Evolutionary conservation across 257 asterid genomes (phyloP), one percentile per base, ranked within the genome.

Genomic region (Craterostigma plantagineum): DNA sequence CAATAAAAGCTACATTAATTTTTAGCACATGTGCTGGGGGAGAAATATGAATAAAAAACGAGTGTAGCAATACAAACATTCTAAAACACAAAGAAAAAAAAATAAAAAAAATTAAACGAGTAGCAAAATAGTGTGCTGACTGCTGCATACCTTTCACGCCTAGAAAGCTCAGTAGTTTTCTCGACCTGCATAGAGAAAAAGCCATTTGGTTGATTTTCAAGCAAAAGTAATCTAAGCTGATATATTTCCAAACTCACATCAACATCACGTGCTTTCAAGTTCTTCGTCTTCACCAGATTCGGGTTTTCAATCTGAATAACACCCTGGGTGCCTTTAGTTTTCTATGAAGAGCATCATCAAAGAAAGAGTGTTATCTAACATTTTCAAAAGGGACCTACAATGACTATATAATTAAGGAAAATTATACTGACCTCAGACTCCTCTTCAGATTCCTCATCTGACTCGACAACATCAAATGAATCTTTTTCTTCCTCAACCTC

Each of bases 161-260:
- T 66, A 14, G 92, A 78, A 51, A 82, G 94, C 69, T 82, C 94
- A 49, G 76, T 63, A 48, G 84, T 75, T 63, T 78, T 78, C 61
- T 78, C 94, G 34, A 70, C 16, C 92, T 78, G 77, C 53, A 46
- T 34, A 58, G 34, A 51, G 33, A 34, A 14, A 45, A 14, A 35
- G 51, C 8, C 42, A 51, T 30, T 10, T 43, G 15, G 34, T 33
- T 2, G 13, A 12, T 12, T 18, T 49, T 11, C 7, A 40, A 18
- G 4, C 30, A 6, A 16, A 3, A 35, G 9, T 46, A 38, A 44
- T 33, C 37, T 38, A 45, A 44, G 44, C 38, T 11, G 18, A 12
- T 1, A 9, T 27, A 42, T 30, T 34, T 4, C n/a, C 13, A 42
- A 35, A 11, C 77, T 49, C 46, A 78, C 94, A 72, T 82, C 92